These are phyloP conservation scores for Vaccinium vitisidaea DNA, from an alignment of 148 eudicot species.

Conservation along the genomic window DNA sequence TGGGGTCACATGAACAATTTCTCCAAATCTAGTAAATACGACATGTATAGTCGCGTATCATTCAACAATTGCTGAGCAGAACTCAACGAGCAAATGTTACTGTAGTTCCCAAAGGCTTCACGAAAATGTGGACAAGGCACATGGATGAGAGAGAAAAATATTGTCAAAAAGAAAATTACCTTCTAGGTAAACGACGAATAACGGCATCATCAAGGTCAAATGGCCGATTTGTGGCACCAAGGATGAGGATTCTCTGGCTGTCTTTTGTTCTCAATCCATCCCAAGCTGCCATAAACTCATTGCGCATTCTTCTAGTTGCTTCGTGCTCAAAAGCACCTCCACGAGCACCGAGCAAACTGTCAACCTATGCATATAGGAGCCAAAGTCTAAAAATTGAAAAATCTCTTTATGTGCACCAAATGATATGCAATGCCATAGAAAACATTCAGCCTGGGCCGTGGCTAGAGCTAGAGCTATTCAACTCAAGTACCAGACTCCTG, in stretches of 20 bases:
- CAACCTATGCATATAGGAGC: slow-evolving; percentile 53
- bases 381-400: neutral
- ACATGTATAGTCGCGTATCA: neutral
- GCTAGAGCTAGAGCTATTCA: neutral
- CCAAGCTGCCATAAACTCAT: slow-evolving; percentile 99
- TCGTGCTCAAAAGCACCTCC: slow-evolving; percentile 97
- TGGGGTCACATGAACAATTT: neutral
- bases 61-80: neutral
- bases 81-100: neutral
- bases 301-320: slow-evolving; percentile 98
- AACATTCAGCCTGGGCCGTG: neutral
- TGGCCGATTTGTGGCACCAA: slow-evolving; percentile 98
- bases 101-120: neutral
- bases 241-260: slow-evolving; percentile 86
- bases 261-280: slow-evolving; percentile 98
- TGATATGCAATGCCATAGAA: neutral
- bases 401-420: neutral
- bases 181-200: slow-evolving; percentile 91
- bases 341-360: slow-evolving; percentile 99
- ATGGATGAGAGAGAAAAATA: neutral
- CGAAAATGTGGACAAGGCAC: neutral
- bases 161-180: slow-evolving; percentile 34
- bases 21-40: neutral
- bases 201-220: slow-evolving; percentile 99
- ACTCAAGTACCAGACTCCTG: neutral